Percentiles rank a stretch among this genome's conserved stretches.
Evolutionary conservation across 768 basidiomycete genomes (phyloP).

Genomic region (Boletus coccyginus): DNA sequence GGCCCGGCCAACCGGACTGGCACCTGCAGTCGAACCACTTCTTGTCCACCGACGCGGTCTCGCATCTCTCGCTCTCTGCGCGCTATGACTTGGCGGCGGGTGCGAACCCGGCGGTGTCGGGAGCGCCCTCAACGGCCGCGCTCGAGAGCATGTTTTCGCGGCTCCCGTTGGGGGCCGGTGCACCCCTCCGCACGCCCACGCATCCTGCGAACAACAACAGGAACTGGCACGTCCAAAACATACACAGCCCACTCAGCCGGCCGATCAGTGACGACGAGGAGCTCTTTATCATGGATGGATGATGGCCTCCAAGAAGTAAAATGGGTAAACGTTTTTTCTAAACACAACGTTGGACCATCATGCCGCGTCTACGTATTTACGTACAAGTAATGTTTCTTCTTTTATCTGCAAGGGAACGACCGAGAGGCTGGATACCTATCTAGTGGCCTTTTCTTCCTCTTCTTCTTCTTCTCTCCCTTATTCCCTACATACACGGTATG

Average conservation of each 20-base stretch:
- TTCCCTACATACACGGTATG: slow-evolving; percentile 6
- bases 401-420: slow-evolving; percentile 25
- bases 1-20: slow-evolving; percentile 27
- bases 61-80: slow-evolving; percentile 23
- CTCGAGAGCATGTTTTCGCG: slow-evolving; percentile 57
- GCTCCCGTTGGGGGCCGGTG: slow-evolving; percentile 26
- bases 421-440: slow-evolving; percentile 31
- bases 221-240: slow-evolving; percentile 36
- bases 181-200: slow-evolving; percentile 28
- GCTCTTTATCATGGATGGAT: slow-evolving; percentile 68
- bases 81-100: slow-evolving; percentile 18
- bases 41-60: slow-evolving; percentile 17
- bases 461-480: background rate
- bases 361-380: slow-evolving; percentile 23
- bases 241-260: slow-evolving; percentile 59
- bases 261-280: slow-evolving; percentile 66
- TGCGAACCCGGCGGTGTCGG: background rate
- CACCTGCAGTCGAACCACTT: slow-evolving; percentile 25
- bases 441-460: slow-evolving; percentile 22
- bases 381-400: slow-evolving; percentile 24
- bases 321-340: too few species aligned
- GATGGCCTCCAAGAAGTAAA: slow-evolving; percentile 4
- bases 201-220: slow-evolving; percentile 24
- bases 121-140: slow-evolving; percentile 25
- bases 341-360: slow-evolving; percentile 10